Conservation (phyloP, 2,329 filamentous ascomycete genomes). For the Piedraia hortae region DNA sequence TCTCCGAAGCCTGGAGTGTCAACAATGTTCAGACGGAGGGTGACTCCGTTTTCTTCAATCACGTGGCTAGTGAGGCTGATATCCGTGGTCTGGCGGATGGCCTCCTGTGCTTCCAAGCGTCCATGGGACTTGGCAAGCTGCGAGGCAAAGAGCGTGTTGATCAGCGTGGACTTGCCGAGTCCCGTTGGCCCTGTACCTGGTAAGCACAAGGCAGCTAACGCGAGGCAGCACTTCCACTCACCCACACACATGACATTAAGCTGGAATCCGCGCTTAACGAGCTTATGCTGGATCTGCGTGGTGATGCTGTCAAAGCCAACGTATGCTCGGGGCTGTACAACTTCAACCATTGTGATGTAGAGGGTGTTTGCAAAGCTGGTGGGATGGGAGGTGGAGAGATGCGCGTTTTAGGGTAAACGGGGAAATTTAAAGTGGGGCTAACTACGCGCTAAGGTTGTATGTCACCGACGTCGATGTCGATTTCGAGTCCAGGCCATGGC, state of each 20-base stretch:
- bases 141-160: constrained; percentile 99
- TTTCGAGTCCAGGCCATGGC: constrained; percentile 9
- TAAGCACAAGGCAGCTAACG: not conserved
- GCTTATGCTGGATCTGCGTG: constrained; percentile 96
- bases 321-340: no score
- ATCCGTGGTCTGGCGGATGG: constrained; percentile 83
- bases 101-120: constrained; percentile 72
- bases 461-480: not conserved
- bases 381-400: no score
- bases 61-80: constrained; percentile 96
- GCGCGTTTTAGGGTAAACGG: no score
- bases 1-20: constrained; percentile 97
- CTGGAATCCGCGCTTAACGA: constrained; percentile 97
- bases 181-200: constrained; percentile 63
- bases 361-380: no score
- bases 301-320: constrained; percentile 99
- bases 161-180: constrained; percentile 92
- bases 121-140: constrained; percentile 98
- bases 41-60: constrained; percentile 97
- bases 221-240: constrained; percentile 25
- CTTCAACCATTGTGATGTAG: no score
- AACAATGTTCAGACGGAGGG: constrained; percentile 91
- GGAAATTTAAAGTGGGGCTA: constrained; percentile 1
- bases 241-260: constrained; percentile 99
- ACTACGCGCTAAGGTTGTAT: not conserved